phyloP scores from a whole-genome alignment of 192 early-diverging fungal genomes.

The Backusella tarrabulga region DNA sequence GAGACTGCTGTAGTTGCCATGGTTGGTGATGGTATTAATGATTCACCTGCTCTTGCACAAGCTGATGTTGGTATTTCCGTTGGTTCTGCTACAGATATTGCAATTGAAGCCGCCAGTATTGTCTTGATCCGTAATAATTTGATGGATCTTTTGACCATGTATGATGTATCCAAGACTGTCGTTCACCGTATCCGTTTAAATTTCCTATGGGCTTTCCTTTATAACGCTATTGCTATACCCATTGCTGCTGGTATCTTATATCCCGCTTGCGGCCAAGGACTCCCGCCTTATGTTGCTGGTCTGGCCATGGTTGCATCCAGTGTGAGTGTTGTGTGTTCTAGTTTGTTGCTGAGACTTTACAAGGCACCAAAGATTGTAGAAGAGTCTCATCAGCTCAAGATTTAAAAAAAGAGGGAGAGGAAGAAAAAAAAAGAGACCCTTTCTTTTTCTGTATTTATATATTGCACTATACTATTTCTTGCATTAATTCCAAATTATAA shows the following conservation, averaged over 20 bases:
- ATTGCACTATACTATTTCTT: not conserved
- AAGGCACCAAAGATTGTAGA: constrained; percentile 16
- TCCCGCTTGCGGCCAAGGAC: constrained; percentile 48
- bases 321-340: constrained; percentile 81
- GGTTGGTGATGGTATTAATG: constrained; percentile 97
- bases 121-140: constrained; percentile 81
- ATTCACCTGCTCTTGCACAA: constrained; percentile 86
- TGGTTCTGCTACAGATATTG: constrained; percentile 86
- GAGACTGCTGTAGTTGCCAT: constrained; percentile 70
- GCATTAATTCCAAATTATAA: not conserved
- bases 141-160: constrained; percentile 72
- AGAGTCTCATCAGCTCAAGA: constrained; percentile 3
- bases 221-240: constrained; percentile 86
- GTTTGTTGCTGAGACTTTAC: constrained; percentile 57
- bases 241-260: constrained; percentile 86
- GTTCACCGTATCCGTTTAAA: constrained; percentile 82
- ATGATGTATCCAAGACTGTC: constrained; percentile 73
- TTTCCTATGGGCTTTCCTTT: constrained; percentile 87
- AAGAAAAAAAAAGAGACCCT: not conserved
- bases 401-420: not conserved
- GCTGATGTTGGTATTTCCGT: constrained; percentile 91
- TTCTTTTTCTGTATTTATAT: not conserved
- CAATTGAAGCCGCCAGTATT: constrained; percentile 86
- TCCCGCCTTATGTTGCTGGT: constrained; percentile 82
- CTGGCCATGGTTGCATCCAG: constrained; percentile 88